These are phyloP conservation scores for Fusarium verrucosum DNA, from an alignment of 2,329 filamentous ascomycete genomes.

Conservation along the genomic window DNA sequence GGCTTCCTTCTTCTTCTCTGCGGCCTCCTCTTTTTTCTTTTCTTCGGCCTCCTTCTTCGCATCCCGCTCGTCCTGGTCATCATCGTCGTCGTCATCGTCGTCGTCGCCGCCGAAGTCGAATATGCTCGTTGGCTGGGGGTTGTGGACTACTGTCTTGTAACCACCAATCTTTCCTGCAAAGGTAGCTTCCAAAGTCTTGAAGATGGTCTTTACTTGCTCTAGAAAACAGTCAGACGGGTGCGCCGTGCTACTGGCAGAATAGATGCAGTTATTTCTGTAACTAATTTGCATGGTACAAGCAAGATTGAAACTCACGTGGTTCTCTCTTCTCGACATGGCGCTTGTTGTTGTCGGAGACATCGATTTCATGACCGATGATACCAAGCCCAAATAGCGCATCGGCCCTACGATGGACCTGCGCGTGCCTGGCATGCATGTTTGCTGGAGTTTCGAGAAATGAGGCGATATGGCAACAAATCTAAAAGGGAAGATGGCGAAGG, in stretches of 20 bases:
- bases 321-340: conserved; percentile 24
- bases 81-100: conserved; percentile 15
- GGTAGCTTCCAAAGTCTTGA: conserved; percentile 53
- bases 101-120: conserved; percentile 12
- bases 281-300: neutral
- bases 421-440: conserved; percentile 47
- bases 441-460: neutral
- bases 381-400: conserved; percentile 45
- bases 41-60: conserved; percentile 28
- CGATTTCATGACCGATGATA: conserved; percentile 37
- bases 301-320: conserved; percentile 20
- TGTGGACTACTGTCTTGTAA: conserved; percentile 50
- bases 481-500: neutral
- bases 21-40: neutral
- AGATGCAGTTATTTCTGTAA: neutral
- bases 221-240: conserved; percentile 8
- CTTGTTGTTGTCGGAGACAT: conserved; percentile 20
- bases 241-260: neutral
- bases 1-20: too few relatives aligned
- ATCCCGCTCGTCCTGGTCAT: conserved; percentile 18
- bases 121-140: conserved; percentile 25
- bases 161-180: conserved; percentile 57
- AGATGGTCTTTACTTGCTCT: conserved; percentile 53
- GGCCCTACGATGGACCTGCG: conserved; percentile 43
- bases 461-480: neutral